phyloP scores from a whole-genome alignment of 306 rosid genomes.

The Cicer cuneatum region DNA sequence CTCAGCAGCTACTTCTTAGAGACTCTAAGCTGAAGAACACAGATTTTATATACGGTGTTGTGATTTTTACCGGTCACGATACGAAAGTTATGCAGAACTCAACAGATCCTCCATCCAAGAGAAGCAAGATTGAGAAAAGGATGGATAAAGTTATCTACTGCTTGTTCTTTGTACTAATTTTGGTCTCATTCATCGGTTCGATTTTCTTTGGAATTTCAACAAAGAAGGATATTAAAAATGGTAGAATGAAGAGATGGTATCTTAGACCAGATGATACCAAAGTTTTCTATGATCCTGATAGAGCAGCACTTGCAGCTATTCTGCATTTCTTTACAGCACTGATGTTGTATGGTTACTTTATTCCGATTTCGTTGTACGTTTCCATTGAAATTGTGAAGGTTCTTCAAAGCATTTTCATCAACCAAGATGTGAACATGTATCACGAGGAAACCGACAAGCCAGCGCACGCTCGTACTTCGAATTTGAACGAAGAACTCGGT shows the following conservation, averaged over 20 bases:
- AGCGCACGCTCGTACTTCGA: slow-evolving; percentile 90
- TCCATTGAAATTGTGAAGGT: slow-evolving; percentile 96
- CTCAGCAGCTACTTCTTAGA: slow-evolving; percentile 92
- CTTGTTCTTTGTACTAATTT: slow-evolving; percentile 63
- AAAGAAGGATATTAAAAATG: slow-evolving; percentile 64
- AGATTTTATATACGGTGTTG: slow-evolving; percentile 90
- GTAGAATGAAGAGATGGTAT: slow-evolving; percentile 85
- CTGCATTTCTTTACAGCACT: slow-evolving; percentile 81
- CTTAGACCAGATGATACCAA: slow-evolving; percentile 80
- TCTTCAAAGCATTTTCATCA: slow-evolving; percentile 90
- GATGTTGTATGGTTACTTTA: slow-evolving; percentile 87
- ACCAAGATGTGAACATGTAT: slow-evolving; percentile 85
- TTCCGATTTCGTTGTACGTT: slow-evolving; percentile 95
- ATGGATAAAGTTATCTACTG: slow-evolving; percentile 87
- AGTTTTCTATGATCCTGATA: slow-evolving; percentile 68
- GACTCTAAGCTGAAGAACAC: slow-evolving; percentile 99
- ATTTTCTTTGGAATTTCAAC: slow-evolving; percentile 77
- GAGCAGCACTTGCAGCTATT: slow-evolving; percentile 71
- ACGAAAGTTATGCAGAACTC: slow-evolving; percentile 97
- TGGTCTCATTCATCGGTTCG: slow-evolving; percentile 72
- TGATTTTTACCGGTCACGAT: slow-evolving; percentile 88
- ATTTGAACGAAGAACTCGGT: slow-evolving; percentile 98
- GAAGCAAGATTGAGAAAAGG: slow-evolving; percentile 90
- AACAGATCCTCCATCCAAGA: slow-evolving; percentile 93
- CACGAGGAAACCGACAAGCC: slow-evolving; percentile 88